Conservation (phyloP, 2,329 filamentous ascomycete genomes). For the Hypoxylon sp. region DNA sequence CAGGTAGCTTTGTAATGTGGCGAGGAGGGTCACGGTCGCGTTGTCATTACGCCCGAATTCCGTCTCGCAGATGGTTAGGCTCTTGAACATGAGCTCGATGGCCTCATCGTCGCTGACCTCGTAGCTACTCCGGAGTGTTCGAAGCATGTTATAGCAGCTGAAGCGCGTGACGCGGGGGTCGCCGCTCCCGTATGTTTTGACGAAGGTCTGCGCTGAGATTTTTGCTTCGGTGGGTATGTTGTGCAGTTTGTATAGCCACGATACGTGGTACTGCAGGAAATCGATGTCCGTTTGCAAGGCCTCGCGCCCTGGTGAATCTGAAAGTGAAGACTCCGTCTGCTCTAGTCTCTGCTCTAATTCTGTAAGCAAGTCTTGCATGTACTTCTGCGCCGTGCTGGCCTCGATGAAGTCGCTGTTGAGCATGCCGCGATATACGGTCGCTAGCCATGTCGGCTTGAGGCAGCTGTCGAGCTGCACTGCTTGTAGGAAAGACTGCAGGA, state of each 20-base stretch:
- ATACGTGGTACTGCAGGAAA: conserved; percentile 23
- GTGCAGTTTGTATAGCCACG: conserved; percentile 32
- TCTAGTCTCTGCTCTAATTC: conserved; percentile 27
- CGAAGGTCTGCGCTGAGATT: conserved; percentile 21
- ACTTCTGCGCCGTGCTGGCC: conserved; percentile 5
- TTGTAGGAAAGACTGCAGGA: conserved; percentile 32
- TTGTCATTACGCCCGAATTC: conserved; percentile 36
- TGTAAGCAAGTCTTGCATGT: conserved; percentile 27
- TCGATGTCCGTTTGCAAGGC: conserved; percentile 21
- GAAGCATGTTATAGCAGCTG: conserved; percentile 40
- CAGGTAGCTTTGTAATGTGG: conserved; percentile 33
- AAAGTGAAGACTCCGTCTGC: neutral
- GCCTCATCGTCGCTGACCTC: conserved; percentile 29
- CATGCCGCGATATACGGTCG: conserved; percentile 38
- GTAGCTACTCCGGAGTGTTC: conserved; percentile 30
- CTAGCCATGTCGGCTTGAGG: conserved; percentile 38
- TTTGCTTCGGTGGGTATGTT: conserved; percentile 31
- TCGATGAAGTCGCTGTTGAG: conserved; percentile 40
- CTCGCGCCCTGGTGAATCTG: neutral
- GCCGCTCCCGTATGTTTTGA: neutral
- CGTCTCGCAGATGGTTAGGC: conserved; percentile 30
- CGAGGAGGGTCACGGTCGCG: conserved; percentile 34
- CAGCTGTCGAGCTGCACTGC: conserved; percentile 18
- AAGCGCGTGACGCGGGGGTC: conserved; percentile 39
- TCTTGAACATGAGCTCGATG: conserved; percentile 24